Conservation (phyloP, 768 basidiomycete species). For the Termitomyces sp. region DNA sequence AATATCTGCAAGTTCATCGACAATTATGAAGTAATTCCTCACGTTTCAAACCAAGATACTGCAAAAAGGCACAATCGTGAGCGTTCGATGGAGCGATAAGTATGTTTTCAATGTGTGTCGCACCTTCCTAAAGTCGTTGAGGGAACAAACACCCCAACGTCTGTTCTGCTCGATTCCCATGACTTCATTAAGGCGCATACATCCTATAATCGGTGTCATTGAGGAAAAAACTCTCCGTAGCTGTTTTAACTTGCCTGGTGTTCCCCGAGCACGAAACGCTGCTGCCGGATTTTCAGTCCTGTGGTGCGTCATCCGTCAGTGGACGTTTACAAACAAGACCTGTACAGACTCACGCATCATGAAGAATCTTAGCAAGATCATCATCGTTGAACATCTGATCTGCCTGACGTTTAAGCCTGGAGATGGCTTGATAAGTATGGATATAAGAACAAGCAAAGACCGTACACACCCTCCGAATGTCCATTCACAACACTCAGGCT, state of each 20-base stretch:
- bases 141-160: conserved; percentile 74
- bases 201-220: conserved; percentile 23
- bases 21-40: conserved; percentile 13
- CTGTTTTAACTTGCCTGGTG: conserved; percentile 42
- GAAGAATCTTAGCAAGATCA: conserved; percentile 63
- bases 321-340: not conserved
- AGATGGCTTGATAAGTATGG: not conserved
- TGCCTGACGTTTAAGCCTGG: conserved; percentile 56
- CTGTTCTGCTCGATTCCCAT: conserved; percentile 83
- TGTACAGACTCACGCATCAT: conserved; percentile 54
- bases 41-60: conserved; percentile 81
- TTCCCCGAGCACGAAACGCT: conserved; percentile 73
- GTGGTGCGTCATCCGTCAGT: conserved; percentile 1
- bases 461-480: conserved; percentile 56
- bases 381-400: conserved; percentile 66
- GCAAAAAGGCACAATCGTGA: not conserved
- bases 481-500: conserved; percentile 58
- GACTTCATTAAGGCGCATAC: conserved; percentile 75
- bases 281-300: conserved; percentile 73
- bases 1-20: not conserved
- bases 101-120: conserved; percentile 2
- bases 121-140: conserved; percentile 80
- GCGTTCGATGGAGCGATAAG: not conserved
- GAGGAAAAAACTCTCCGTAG: not conserved
- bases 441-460: not conserved